Evolutionary conservation across 2,329 filamentous ascomycete genomes (phyloP).

Genomic region (Zasmidium angulare): DNA sequence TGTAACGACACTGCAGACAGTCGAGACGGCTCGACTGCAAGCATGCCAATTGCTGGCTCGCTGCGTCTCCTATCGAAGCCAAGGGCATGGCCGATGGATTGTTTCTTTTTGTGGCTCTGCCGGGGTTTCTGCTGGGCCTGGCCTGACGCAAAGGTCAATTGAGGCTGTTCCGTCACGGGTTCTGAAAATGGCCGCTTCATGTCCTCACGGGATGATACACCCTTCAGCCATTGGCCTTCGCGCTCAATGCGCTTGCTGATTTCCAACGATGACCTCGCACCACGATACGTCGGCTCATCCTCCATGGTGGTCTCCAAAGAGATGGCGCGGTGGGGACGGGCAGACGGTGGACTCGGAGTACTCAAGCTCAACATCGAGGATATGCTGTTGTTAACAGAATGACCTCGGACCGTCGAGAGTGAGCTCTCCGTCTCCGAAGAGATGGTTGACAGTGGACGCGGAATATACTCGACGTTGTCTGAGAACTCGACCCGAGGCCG

Average conservation of each 20-base stretch:
- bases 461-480: constrained; percentile 79
- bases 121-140: constrained; percentile 8
- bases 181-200: constrained; percentile 26
- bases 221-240: constrained; percentile 36
- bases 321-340: constrained; percentile 42
- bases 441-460: constrained; percentile 76
- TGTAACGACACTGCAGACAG: constrained; percentile 35
- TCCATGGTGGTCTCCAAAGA: constrained; percentile 43
- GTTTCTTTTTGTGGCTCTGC: constrained; percentile 56
- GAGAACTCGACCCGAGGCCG: constrained; percentile 77
- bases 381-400: constrained; percentile 76
- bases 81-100: constrained; percentile 63
- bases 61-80: constrained; percentile 55
- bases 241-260: constrained; percentile 29
- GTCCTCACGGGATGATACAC: constrained; percentile 16
- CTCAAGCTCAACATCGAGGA: constrained; percentile 70
- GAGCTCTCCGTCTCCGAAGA: constrained; percentile 84
- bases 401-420: constrained; percentile 65
- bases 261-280: constrained; percentile 45
- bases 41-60: constrained; percentile 37
- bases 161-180: constrained; percentile 11
- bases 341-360: constrained; percentile 46
- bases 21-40: constrained; percentile 24
- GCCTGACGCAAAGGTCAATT: constrained; percentile 17
- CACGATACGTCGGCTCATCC: constrained; percentile 57